Evolutionary conservation across 371 early-diverging fungal species (phyloP).

Genomic region (Rhizomucor pusillus): DNA sequence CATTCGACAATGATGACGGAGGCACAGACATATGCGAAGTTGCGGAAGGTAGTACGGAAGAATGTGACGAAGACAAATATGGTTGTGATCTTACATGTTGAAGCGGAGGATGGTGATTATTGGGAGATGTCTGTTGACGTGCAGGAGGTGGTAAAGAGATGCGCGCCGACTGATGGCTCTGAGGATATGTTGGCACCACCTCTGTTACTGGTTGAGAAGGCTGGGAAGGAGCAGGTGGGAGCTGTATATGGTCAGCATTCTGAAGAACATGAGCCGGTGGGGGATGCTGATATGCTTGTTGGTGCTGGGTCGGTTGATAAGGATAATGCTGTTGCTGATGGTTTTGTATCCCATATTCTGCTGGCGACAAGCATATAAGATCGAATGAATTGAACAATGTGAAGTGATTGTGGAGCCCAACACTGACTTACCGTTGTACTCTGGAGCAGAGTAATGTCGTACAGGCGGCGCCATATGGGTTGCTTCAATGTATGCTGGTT

Average conservation of each 20-base stretch:
- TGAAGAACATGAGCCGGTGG: background rate
- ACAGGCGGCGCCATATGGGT: background rate
- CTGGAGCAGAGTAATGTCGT: background rate
- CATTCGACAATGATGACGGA: background rate
- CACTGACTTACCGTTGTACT: background rate
- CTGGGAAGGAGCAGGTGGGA: background rate
- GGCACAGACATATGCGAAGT: background rate
- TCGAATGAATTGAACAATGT: background rate
- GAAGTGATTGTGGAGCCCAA: background rate
- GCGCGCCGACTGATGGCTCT: background rate
- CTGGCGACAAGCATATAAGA: too few relatives aligned
- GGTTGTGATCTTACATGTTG: background rate
- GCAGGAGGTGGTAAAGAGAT: too few relatives aligned
- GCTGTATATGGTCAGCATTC: background rate
- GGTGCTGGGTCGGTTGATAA: background rate
- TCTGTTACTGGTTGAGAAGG: background rate
- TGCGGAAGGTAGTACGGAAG: background rate
- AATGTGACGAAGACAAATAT: too few relatives aligned
- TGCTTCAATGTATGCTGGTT: background rate
- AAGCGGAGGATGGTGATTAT: background rate
- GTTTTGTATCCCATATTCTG: background rate
- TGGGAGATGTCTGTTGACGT: too few relatives aligned
- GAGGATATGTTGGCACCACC: background rate
- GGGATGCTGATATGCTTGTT: background rate
- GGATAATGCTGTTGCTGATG: constrained; percentile 1